Conservation (phyloP, 1,284 basidiomycete species). For the Uromyces viciae-fabae region DNA sequence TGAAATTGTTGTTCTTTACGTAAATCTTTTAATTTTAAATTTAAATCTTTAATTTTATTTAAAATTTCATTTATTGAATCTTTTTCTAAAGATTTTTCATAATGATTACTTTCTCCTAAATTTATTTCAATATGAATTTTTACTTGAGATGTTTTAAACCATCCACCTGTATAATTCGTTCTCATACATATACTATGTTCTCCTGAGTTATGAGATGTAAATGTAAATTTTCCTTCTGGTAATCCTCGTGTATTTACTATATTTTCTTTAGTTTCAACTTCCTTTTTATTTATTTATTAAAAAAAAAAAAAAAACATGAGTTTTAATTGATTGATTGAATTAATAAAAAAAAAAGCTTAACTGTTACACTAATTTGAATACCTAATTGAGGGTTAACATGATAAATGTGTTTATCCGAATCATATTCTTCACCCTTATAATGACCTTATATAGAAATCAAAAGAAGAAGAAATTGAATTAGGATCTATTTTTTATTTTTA, state of each 20-base stretch:
- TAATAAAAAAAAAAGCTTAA: conserved; percentile 56
- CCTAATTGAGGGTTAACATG: conserved; percentile 72
- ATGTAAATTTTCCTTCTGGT: conserved; percentile 86
- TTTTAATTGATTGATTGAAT: neutral
- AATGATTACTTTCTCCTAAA: conserved; percentile 77
- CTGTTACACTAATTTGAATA: conserved; percentile 84
- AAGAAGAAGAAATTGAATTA: neutral
- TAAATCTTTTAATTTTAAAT: conserved; percentile 86
- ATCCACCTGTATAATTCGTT: conserved; percentile 76
- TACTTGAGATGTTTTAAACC: conserved; percentile 81
- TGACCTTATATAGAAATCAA: conserved; percentile 63
- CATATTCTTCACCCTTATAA: conserved; percentile 87
- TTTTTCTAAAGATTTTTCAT: conserved; percentile 64
- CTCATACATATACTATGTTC: conserved; percentile 95
- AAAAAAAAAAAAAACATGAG: neutral
- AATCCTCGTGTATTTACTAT: conserved; percentile 79
- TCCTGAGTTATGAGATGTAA: conserved; percentile 91
- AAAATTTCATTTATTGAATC: conserved; percentile 80
- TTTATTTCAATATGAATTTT: conserved; percentile 91
- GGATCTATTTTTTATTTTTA: neutral
- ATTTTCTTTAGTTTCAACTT: conserved; percentile 23
- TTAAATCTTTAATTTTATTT: conserved; percentile 80
- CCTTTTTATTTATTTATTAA: conserved; percentile 19
- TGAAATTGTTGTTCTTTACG: conserved; percentile 96
- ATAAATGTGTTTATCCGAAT: conserved; percentile 69